Evolutionary conservation across 2,329 filamentous ascomycete genomes (phyloP), one percentile per base, ranked within the genome.

Genomic region (Ophiostoma perfectum): DNA sequence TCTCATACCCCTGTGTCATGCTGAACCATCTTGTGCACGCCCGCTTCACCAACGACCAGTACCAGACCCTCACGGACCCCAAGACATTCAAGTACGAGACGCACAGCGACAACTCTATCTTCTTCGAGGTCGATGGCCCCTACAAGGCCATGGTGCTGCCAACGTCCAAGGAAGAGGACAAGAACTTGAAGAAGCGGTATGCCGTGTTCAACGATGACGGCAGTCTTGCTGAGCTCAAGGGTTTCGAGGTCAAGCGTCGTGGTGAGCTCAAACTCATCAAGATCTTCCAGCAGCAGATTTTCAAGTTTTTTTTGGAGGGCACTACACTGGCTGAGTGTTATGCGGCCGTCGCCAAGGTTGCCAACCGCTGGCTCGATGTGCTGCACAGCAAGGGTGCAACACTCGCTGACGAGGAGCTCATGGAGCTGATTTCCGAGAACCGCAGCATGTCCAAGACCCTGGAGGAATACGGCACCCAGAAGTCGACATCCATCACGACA

Each of bases 391-490:
- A 92, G 72, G 95, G 96, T 16, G 85, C 89, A 3, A 98, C 93
- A 0, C 82, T 99, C 14, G 93, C 94, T 0, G 94, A 99, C 73
- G 94, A 98, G 76, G 95, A 99, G 76, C 85, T 99, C 55, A 98
- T 99, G 78, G 94, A 99, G 75, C 88, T 99, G n/a, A 99, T 99
- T 87, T 97, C 93, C 65, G 95, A 99, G 78, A 99, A 99, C 80
- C 90, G 96, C 81, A 98, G 88, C 81, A 99, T 99, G 95, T 86
- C 89, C 18, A 99, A 99, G 80, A 96, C 95, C 0, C 82, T 99
- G 1, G 94, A 97, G 73, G 96, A 99, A 78, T 99, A 99, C 73
- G 95, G 93, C 18, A 82, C 81, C 7, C 96, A 99, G 75, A 99
- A 99, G 77, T 98, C 94, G 0, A 99, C 95, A 1, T 97, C 95